phyloP scores from a whole-genome alignment of 805 yeast species.

The Metschnikowia proteae region DNA sequence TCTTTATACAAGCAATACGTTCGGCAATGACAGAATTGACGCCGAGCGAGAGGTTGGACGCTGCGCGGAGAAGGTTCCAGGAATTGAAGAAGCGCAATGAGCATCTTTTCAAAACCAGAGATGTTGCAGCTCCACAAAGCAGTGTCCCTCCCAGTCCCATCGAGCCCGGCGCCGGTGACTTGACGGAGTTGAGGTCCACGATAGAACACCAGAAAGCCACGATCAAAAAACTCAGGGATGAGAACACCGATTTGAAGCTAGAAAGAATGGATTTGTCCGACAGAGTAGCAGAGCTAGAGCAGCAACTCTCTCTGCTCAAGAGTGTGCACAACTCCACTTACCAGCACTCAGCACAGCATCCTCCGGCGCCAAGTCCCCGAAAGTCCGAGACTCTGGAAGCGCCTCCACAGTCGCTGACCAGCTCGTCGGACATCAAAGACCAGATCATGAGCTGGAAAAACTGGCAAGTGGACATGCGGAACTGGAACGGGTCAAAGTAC shows the following conservation, averaged over 20 bases:
- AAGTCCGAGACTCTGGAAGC: conserved; percentile 19
- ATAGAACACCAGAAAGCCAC: conserved; percentile 32
- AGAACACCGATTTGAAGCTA: conserved; percentile 40
- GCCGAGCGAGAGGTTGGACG: conserved; percentile 63
- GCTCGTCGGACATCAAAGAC: conserved; percentile 51
- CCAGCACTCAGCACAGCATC: conserved; percentile 24
- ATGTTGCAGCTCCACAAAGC: not conserved
- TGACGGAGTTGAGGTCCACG: conserved; percentile 21
- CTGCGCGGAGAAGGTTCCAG: conserved; percentile 70
- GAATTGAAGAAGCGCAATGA: conserved; percentile 51
- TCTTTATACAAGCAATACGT: not conserved
- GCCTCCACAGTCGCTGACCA: conserved; percentile 2
- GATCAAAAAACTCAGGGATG: conserved; percentile 36
- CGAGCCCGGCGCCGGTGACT: not conserved
- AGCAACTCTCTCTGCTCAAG: conserved; percentile 17
- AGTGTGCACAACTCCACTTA: conserved; percentile 4
- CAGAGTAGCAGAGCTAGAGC: conserved; percentile 28
- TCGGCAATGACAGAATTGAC: conserved; percentile 16
- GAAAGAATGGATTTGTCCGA: conserved; percentile 37
- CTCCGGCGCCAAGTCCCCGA: conserved; percentile 29
- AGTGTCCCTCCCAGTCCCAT: not conserved
- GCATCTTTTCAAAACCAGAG: not conserved
- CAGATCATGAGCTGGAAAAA: conserved; percentile 69
- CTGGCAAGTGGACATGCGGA: conserved; percentile 84
- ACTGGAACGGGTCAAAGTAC: conserved; percentile 67